Percentiles rank a stretch among this genome's conserved stretches.
These are phyloP conservation scores for Wickerhamomyces chaumierensis DNA, from an alignment of 805 yeast species.

Conservation along the genomic window DNA sequence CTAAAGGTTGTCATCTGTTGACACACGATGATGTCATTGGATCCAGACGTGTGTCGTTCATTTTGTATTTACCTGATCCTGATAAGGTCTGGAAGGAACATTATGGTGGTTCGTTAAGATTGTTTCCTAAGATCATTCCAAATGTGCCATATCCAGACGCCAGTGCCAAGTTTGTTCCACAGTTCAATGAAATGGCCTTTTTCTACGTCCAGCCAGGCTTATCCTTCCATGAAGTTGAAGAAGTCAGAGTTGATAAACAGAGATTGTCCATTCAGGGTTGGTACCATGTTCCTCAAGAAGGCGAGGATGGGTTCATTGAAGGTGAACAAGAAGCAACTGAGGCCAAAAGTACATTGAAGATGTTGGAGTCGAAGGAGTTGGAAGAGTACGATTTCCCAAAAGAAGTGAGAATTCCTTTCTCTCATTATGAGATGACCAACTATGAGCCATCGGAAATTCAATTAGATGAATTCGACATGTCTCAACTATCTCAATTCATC, in stretches of 20 bases:
- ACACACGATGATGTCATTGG: conserved; percentile 99
- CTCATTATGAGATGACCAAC: conserved; percentile 26
- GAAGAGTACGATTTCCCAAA: conserved; percentile 80
- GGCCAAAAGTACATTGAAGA: conserved; percentile 67
- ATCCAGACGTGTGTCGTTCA: conserved; percentile 84
- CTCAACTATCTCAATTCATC: conserved; percentile 41
- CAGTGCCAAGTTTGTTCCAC: conserved; percentile 65
- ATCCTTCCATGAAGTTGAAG: conserved; percentile 97
- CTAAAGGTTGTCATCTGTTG: conserved; percentile 84
- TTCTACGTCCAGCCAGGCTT: conserved; percentile 94
- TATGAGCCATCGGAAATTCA: conserved; percentile 7
- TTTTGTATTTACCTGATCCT: conserved; percentile 87
- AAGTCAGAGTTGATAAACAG: conserved; percentile 83
- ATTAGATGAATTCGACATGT: conserved; percentile 31
- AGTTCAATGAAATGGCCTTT: conserved; percentile 91
- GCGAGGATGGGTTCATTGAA: conserved; percentile 74
- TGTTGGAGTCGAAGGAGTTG: conserved; percentile 62
- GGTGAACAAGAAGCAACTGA: conserved; percentile 79
- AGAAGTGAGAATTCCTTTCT: conserved; percentile 33
- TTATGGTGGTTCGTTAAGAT: conserved; percentile 86
- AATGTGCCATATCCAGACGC: conserved; percentile 84
- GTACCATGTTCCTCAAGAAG: conserved; percentile 95
- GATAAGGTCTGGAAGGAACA: conserved; percentile 79
- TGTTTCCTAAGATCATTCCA: conserved; percentile 78
- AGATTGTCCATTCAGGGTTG: conserved; percentile 94